phyloP scores from a whole-genome alignment of 1,139 yeast genomes.

The Yamadazyma dendronema region DNA sequence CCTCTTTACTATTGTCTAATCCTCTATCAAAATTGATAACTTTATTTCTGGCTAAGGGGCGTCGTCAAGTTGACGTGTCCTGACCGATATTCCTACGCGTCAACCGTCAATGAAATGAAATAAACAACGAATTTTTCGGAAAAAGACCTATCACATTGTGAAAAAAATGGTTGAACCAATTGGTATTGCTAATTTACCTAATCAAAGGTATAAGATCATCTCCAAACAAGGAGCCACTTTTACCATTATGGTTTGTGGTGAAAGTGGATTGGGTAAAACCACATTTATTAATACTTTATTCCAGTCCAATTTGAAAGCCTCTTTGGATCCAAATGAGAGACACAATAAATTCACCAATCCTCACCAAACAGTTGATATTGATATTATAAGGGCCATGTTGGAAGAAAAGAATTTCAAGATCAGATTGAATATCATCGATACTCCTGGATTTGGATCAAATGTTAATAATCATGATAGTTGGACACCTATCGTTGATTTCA shows the following conservation, averaged over 20 bases:
- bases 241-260: conserved; percentile 95
- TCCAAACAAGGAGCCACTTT: conserved; percentile 86
- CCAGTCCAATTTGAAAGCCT: conserved; percentile 65
- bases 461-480: conserved; percentile 91
- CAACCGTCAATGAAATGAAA: conserved; percentile 6
- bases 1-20: background rate
- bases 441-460: conserved; percentile 98
- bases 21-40: no score
- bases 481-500: conserved; percentile 90
- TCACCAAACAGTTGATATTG: conserved; percentile 88
- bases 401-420: conserved; percentile 90
- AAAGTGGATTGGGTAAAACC: conserved; percentile 90
- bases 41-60: background rate
- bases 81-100: conserved; percentile 2
- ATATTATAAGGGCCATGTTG: conserved; percentile 82
- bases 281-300: conserved; percentile 92
- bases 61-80: background rate
- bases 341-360: conserved; percentile 62
- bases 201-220: conserved; percentile 90
- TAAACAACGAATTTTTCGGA: conserved; percentile 2
- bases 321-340: conserved; percentile 63
- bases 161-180: conserved; percentile 53
- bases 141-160: background rate
- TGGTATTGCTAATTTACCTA: conserved; percentile 89
- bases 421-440: conserved; percentile 85